Evolutionary conservation across 768 basidiomycete genomes (phyloP), one percentile per base, ranked within the genome.

Genomic region (Clavaria fumosa): DNA sequence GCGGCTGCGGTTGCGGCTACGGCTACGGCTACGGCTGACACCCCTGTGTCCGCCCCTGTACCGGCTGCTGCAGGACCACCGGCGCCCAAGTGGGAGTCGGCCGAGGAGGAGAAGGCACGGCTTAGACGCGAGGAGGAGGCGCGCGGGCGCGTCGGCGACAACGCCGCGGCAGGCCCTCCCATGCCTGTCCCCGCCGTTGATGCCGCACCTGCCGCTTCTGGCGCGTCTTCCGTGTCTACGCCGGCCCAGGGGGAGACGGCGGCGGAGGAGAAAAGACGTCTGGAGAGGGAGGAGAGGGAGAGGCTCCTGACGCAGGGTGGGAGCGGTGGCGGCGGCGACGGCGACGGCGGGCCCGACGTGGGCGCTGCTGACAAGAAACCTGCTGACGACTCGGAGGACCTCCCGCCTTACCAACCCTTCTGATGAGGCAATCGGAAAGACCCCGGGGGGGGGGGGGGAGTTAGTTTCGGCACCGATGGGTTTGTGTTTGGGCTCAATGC

Each of bases 281-380:
- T 72, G 35, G 76, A 80, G 53, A 67, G 69, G 31, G 77, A 82
- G 49, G 75, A 78, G 47, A 60, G 75, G 36, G 81, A 80, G 45
- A 61, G 67, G 15, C 45, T 75, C 11, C 45, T 69, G 21, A 53
- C 47, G 14, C 44, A 45, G 9, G 53, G 51, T 32, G 40, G 50
- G 37, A 46, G 34, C 26, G 43, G 21, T 40, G 39, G n/a, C n/a
- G 26, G 26, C 26, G 26, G 14, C 26, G 9, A 28, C 9, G 26
- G 26, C 9, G 14, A 9, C 9, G 9, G 9, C 14, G 26, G 26
- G 9, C 26, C 26, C 9, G 26, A 26, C 35, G 47, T 23, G 28
- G 30, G 40, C 20, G 35, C 35, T 32, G 7, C 49, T 48, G 50
- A 38, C 51, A 57, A 51, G 52, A 41, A 50, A 51, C n/a, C n/a